phyloP scores from a whole-genome alignment of 345 rosid genomes.

The Murraya koenigii region DNA sequence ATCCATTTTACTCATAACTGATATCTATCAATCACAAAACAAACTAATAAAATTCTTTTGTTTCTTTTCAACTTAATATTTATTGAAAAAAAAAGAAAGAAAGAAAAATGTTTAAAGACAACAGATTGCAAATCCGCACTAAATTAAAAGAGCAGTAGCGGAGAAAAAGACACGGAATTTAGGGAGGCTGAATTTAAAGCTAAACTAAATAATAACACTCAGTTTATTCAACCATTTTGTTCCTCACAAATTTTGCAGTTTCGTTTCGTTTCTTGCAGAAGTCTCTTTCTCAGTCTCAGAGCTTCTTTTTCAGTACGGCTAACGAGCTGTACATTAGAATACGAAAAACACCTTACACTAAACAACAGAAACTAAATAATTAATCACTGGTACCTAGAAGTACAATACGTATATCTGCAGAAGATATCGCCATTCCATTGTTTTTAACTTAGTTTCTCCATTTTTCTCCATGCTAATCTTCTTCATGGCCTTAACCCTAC shows the following conservation, averaged over 20 bases:
- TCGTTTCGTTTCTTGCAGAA: background rate
- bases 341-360: background rate
- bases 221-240: constrained; percentile 3
- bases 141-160: background rate
- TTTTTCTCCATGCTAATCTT: background rate
- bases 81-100: too few relatives aligned
- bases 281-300: background rate
- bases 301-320: constrained; percentile 1
- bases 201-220: constrained; percentile 1
- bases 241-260: background rate
- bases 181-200: background rate
- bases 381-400: constrained; percentile 18
- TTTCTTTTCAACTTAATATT: background rate
- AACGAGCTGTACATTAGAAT: constrained; percentile 22
- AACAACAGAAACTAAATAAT: background rate
- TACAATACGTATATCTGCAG: background rate
- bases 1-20: background rate
- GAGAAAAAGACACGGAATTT: constrained; percentile 24
- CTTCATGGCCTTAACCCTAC: constrained; percentile 39
- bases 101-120: background rate
- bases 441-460: background rate
- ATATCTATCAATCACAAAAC: background rate
- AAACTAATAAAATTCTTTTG: background rate
- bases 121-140: background rate
- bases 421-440: background rate